Evolutionary conservation across 2,329 filamentous ascomycete genomes (phyloP).

Genomic region (Thelonectria rubi): DNA sequence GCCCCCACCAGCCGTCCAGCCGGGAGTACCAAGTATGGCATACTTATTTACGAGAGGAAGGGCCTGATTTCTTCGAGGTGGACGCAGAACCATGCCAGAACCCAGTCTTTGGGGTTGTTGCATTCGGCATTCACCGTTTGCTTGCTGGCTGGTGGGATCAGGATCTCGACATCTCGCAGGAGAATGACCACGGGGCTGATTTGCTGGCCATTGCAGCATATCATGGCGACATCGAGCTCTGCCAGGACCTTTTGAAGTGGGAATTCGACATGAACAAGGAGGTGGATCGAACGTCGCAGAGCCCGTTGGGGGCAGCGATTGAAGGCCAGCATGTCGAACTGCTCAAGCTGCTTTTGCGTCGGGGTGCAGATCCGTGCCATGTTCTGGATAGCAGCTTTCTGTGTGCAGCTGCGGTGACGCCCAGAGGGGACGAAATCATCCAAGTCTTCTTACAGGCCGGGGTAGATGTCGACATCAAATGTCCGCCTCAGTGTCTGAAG

Average conservation of each 20-base stretch:
- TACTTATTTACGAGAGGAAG: not conserved
- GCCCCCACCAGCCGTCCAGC: not conserved
- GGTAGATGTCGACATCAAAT: not conserved
- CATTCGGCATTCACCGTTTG: not conserved
- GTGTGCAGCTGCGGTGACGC: not conserved
- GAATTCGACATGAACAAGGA: not conserved
- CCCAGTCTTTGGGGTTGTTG: not conserved
- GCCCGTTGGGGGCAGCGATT: slow-evolving; percentile 6
- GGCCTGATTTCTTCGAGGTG: not conserved
- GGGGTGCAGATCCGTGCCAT: slow-evolving; percentile 3
- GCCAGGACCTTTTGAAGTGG: not conserved
- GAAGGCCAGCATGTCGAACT: not conserved
- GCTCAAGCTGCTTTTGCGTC: not conserved
- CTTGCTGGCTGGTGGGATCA: slow-evolving; percentile 11
- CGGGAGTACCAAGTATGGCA: not conserved
- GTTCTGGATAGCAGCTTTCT: not conserved
- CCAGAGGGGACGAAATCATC: not conserved
- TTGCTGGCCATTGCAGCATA: not conserved
- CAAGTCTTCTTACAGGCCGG: not conserved
- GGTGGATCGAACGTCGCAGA: not conserved
- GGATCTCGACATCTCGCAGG: not conserved
- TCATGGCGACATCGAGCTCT: slow-evolving; percentile 1
- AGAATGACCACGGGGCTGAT: not conserved
- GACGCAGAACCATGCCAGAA: not conserved
- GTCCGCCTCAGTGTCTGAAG: not conserved